Base-by-base conservation (phyloP, 1,284 basidiomycete species). In the Moniliophthora roreri region DNA sequence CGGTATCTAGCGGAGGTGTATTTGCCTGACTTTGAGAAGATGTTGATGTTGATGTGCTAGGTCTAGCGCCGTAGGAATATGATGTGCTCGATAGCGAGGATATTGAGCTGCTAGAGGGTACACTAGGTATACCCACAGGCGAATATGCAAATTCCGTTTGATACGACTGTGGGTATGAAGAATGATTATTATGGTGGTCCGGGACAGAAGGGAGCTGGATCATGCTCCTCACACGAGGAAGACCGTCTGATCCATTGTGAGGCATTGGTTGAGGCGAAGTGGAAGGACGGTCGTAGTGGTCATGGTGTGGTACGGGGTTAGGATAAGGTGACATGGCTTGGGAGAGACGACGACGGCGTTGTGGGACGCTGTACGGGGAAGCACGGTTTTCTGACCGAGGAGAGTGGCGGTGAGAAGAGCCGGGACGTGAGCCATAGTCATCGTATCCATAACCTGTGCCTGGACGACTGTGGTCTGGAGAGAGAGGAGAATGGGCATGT, bases 291-390 rank as follows among this genome's bases (percentile, higher is more conserved):
- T 23, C 16, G 44, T 84, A 74, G 59, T 76, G 78, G 47, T 83
- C 82, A 26, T 71, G 50, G 36, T 47, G 38, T 13, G 53, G 51
- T n/a, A n/a, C n/a, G 11, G 85, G 84, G 69, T 91, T 91, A 44
- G 87, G 88, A 55, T 81, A 84, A 9, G 89, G 89, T 67, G 91
- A 91, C 10, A 89, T 89, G 60, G 88, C 89, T 65, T 91, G 89
- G 63, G 87, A 89, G 69, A 91, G 89, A 52, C 89, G 78, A 39
- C 89, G 76, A 45, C 77, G 77, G 35, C 89, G 78, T 28, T 88
- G 81, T 32, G 28, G 28, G 28, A 32, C 11, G 11, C 28, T 32
- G 11, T 32, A 32, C 28, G 28, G 28, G 11, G 28, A 32, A 6
- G 7, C 28, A 32, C 28, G 28, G 11, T 32, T n/a, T n/a, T n/a